Evolutionary conservation across 192 early-diverging fungal species (phyloP).

Genomic region (Coemansia sp.): DNA sequence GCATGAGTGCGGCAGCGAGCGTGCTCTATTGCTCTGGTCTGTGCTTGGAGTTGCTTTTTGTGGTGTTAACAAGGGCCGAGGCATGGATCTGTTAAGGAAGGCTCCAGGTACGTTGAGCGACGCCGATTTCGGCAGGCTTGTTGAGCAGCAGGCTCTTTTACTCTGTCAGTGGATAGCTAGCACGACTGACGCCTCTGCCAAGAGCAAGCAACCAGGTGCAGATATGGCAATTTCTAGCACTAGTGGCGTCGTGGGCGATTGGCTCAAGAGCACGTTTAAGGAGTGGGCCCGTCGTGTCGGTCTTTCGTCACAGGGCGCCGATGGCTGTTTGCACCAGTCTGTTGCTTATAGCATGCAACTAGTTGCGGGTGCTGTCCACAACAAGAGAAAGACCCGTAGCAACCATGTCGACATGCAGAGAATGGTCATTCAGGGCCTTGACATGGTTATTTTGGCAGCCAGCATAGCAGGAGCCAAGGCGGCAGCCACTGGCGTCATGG

Average conservation of each 20-base stretch:
- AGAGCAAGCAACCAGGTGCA: neutral
- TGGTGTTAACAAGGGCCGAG: constrained; percentile 10
- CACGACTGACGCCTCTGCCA: neutral
- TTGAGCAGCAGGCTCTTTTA: constrained; percentile 16
- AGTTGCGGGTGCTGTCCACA: constrained; percentile 16
- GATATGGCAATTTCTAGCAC: neutral
- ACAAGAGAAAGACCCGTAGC: neutral
- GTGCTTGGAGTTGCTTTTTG: constrained; percentile 15
- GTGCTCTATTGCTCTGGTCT: constrained; percentile 12
- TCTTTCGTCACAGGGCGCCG: neutral
- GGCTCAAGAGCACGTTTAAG: constrained; percentile 32
- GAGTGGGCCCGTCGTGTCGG: constrained; percentile 21
- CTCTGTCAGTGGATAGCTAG: constrained; percentile 17
- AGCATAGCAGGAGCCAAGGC: constrained; percentile 11
- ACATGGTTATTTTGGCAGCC: constrained; percentile 31
- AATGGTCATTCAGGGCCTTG: constrained; percentile 24
- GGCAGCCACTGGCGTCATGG: constrained; percentile 3
- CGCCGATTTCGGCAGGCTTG: neutral
- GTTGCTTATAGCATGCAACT: constrained; percentile 9
- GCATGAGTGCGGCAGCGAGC: constrained; percentile 1
- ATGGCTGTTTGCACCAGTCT: neutral
- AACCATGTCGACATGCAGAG: constrained; percentile 1
- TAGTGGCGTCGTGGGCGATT: constrained; percentile 7
- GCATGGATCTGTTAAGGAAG: constrained; percentile 1
- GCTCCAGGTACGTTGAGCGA: neutral